A percentile compares a stretch with the other conserved stretches of the same genome.
Conservation (phyloP, 352 stramenopile genomes). For the Globisporangium camurandrum region DNA sequence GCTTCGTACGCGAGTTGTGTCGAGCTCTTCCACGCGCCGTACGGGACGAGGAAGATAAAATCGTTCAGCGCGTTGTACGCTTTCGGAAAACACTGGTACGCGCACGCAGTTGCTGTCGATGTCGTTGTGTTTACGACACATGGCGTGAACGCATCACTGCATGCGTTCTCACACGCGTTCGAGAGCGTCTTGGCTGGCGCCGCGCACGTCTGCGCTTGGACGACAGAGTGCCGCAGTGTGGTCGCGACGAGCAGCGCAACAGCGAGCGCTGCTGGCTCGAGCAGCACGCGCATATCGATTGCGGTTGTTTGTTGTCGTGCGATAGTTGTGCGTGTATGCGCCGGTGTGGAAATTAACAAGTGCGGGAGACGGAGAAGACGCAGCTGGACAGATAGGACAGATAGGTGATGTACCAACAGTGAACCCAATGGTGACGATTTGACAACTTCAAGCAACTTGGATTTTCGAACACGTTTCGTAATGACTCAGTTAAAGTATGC, state of each 20-base stretch:
- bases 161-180: not conserved
- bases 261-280: not conserved
- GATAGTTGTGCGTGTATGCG: no score
- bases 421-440: no score
- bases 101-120: not conserved
- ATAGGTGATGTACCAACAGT: no score
- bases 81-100: not conserved
- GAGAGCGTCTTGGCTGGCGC: conserved; percentile 1
- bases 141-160: not conserved
- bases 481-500: no score
- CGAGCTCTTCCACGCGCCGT: conserved; percentile 2
- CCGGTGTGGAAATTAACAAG: no score
- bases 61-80: not conserved
- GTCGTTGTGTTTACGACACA: not conserved
- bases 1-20: not conserved
- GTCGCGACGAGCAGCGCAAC: not conserved
- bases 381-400: no score
- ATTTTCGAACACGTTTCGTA: no score
- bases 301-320: no score
- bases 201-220: not conserved
- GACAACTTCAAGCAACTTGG: no score
- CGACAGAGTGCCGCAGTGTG: not conserved
- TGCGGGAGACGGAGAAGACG: no score
- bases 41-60: conserved; percentile 2
- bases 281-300: no score